Evolutionary conservation across 192 early-diverging fungal species (phyloP), one percentile per base, ranked within the genome.

Genomic region (Polychytrium aggregatum): DNA sequence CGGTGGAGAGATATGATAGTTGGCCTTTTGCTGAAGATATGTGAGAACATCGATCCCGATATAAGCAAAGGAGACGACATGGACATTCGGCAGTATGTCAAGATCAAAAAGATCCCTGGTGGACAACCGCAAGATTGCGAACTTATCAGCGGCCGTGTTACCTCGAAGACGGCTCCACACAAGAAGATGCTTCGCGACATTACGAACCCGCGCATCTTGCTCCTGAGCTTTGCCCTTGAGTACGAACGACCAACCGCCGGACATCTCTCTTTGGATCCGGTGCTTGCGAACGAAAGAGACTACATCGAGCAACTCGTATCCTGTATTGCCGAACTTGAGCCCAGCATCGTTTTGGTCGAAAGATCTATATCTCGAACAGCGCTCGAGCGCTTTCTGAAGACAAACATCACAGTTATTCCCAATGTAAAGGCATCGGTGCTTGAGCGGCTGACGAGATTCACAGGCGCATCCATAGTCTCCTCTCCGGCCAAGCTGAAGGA

Each of bases 21-120:
- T n/a, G n/a, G n/a, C n/a, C n/a, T n/a, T n/a, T n/a, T n/a, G n/a
- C n/a, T n/a, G n/a, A n/a, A n/a, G n/a, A n/a, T n/a, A n/a, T n/a
- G n/a, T n/a, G n/a, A n/a, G n/a, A n/a, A n/a, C n/a, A n/a, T n/a
- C n/a, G n/a, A n/a, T n/a, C n/a, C n/a, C n/a, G n/a, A n/a, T n/a
- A n/a, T n/a, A n/a, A n/a, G n/a, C n/a, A n/a, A n/a, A n/a, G 41
- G 84, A 40, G 88, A 91, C 55, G 75, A 79, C 46, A 84, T 87
- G 55, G 90, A 91, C 49, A 77, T 90, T 35, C 71, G 85, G 10
- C 79, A 88, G 27, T 91, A 90, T 41, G 85, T 98, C 38, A 94
- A 92, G 48, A 86, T 96, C 57, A 98, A 98, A 59, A 87, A 86
- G 52, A 86, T 98, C 18, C 85, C 95, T 0, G 95, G 92, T 8